phyloP scores from a whole-genome alignment of 208 protist species.

The Acanthamoeba sp. region DNA sequence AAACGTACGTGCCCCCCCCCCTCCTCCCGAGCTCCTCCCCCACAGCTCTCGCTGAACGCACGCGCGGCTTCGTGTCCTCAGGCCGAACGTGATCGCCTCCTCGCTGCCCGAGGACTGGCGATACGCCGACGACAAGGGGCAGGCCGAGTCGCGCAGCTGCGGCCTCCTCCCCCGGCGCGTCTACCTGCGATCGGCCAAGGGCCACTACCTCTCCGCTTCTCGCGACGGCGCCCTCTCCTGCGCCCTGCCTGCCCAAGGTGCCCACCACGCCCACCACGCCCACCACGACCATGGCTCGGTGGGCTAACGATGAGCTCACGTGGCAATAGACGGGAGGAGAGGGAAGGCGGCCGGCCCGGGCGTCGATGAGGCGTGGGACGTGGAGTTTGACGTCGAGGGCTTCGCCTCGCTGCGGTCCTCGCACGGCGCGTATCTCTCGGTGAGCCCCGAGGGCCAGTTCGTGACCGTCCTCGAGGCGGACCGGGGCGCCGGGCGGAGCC shows the following conservation, averaged over 20 bases:
- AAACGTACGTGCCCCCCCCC: slow-evolving; percentile 9
- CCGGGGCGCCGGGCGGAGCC: neutral
- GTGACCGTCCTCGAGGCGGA: neutral
- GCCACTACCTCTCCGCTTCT: neutral
- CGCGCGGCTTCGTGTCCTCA: neutral
- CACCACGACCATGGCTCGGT: no score
- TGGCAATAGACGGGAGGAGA: neutral
- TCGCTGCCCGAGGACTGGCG: slow-evolving; percentile 46
- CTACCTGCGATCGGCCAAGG: slow-evolving; percentile 2
- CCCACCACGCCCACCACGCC: neutral
- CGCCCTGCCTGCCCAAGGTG: neutral
- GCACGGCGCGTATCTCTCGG: slow-evolving; percentile 58
- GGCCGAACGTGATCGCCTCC: slow-evolving; percentile 30
- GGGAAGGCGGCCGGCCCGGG: neutral
- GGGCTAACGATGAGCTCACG: no score
- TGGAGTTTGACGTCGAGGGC: slow-evolving; percentile 6
- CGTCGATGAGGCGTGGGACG: slow-evolving; percentile 16
- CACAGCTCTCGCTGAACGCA: neutral
- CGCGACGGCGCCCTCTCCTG: neutral
- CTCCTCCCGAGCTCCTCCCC: neutral
- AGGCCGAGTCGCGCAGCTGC: neutral
- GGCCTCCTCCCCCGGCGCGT: slow-evolving; percentile 16
- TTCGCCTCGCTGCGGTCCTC: slow-evolving; percentile 55
- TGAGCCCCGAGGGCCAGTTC: neutral
- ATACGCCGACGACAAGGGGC: slow-evolving; percentile 8